phyloP scores from a whole-genome alignment of 2,329 filamentous ascomycete genomes.

The Bipolaris zeicola region DNA sequence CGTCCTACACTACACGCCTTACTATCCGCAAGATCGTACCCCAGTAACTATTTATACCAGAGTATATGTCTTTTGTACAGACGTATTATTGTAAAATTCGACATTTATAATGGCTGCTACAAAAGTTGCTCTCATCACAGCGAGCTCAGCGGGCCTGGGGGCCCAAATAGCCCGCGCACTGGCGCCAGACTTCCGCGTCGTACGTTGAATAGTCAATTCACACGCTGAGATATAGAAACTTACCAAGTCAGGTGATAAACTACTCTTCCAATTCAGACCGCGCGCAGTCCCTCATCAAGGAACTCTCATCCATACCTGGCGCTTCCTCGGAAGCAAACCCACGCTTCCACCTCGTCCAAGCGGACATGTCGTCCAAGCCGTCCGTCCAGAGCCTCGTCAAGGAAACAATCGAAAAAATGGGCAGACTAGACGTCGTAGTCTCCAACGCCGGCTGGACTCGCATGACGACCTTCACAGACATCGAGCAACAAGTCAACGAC shows the following conservation, averaged over 20 bases:
- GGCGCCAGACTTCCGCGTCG: conserved; percentile 55
- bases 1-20: conserved; percentile 1
- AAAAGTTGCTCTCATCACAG: conserved; percentile 56
- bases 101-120: conserved; percentile 41
- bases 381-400: conserved; percentile 52
- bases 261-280: conserved; percentile 54
- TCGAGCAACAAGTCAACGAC: conserved; percentile 63
- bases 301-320: conserved; percentile 48
- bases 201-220: conserved; percentile 29
- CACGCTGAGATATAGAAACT: background rate
- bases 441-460: conserved; percentile 66
- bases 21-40: background rate
- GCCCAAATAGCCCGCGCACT: conserved; percentile 54
- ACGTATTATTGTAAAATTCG: background rate
- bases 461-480: conserved; percentile 62
- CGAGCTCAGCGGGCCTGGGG: conserved; percentile 56
- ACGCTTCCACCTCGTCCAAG: conserved; percentile 53
- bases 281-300: conserved; percentile 49
- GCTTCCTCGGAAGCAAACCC: conserved; percentile 36
- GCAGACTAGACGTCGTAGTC: conserved; percentile 56
- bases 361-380: conserved; percentile 52
- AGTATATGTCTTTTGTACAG: background rate
- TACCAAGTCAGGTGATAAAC: conserved; percentile 50
- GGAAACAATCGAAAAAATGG: conserved; percentile 54
- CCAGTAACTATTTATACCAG: background rate